These are phyloP conservation scores for Lasiodiplodia citricola DNA, from an alignment of 2,329 filamentous ascomycete species.

Conservation along the genomic window DNA sequence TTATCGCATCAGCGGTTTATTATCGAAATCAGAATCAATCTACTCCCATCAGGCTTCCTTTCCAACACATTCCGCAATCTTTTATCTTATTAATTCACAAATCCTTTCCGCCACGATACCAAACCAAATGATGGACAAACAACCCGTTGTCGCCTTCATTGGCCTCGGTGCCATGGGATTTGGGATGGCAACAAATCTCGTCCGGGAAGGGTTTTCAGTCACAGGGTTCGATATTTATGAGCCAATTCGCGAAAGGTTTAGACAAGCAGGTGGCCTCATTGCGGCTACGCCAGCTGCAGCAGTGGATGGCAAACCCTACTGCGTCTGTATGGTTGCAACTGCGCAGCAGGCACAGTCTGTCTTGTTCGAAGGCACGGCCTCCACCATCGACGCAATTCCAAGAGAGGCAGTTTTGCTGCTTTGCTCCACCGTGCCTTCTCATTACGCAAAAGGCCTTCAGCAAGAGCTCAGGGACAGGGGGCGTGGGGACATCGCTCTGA, in stretches of 20 bases:
- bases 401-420: slow-evolving; percentile 66
- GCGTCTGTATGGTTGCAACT: slow-evolving; percentile 78
- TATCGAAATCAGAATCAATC: no score
- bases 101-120: slow-evolving; percentile 43
- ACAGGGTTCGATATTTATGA: slow-evolving; percentile 74
- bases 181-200: slow-evolving; percentile 77
- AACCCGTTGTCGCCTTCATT: slow-evolving; percentile 63
- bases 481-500: slow-evolving; percentile 67
- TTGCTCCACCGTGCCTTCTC: slow-evolving; percentile 72
- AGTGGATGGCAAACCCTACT: slow-evolving; percentile 63
- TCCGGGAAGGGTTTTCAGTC: slow-evolving; percentile 69
- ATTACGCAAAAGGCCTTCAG: slow-evolving; percentile 67
- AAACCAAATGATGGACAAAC: slow-evolving; percentile 25
- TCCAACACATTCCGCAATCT: no score
- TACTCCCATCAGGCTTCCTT: no score
- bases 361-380: slow-evolving; percentile 60
- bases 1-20: no score
- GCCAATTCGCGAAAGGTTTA: slow-evolving; percentile 70
- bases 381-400: slow-evolving; percentile 55
- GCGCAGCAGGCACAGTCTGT: slow-evolving; percentile 70
- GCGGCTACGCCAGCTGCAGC: slow-evolving; percentile 66
- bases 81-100: background rate
- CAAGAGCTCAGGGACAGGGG: slow-evolving; percentile 60
- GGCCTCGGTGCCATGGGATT: slow-evolving; percentile 83
- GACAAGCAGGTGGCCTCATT: slow-evolving; percentile 63